Evolutionary conservation across 331 rosid species (phyloP).

Genomic region (Saraca asoca): DNA sequence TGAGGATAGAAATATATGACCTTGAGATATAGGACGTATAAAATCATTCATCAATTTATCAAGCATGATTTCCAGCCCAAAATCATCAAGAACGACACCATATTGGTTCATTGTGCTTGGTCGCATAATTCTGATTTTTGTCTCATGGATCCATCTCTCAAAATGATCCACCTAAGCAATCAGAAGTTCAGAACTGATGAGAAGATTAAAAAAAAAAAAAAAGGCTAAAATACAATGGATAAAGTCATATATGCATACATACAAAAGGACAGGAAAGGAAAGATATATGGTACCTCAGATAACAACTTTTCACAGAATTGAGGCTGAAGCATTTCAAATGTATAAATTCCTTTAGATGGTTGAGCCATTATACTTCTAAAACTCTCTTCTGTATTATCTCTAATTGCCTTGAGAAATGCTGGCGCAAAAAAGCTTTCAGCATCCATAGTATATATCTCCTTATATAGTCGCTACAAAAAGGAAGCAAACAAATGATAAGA

Average conservation of each 20-base stretch:
- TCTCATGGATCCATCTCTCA: conserved; percentile 81
- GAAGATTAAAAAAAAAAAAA: conserved; percentile 47
- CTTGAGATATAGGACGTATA: conserved; percentile 73
- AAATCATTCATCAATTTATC: conserved; percentile 70
- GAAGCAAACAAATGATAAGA: conserved; percentile 33
- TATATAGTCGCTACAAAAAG: conserved; percentile 61
- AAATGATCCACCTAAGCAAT: conserved; percentile 85
- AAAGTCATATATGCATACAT: conserved; percentile 20
- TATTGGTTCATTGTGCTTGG: conserved; percentile 88
- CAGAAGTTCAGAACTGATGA: conserved; percentile 62
- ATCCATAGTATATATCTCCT: conserved; percentile 69
- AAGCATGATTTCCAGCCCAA: conserved; percentile 88
- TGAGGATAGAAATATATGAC: conserved; percentile 36
- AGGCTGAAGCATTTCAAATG: conserved; percentile 88
- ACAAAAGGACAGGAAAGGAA: conserved; percentile 23
- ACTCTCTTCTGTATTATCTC: conserved; percentile 69
- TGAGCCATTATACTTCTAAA: conserved; percentile 63
- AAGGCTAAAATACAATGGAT: conserved; percentile 35
- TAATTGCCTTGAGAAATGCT: conserved; percentile 80
- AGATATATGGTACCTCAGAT: conserved; percentile 69
- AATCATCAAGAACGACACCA: conserved; percentile 96
- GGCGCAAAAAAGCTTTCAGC: conserved; percentile 73
- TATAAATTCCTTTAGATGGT: conserved; percentile 66
- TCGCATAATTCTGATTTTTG: conserved; percentile 81
- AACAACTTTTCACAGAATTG: conserved; percentile 72